Base-by-base conservation (phyloP, 495 filamentous ascomycete genomes). In the Penicillium paradoxum region DNA sequence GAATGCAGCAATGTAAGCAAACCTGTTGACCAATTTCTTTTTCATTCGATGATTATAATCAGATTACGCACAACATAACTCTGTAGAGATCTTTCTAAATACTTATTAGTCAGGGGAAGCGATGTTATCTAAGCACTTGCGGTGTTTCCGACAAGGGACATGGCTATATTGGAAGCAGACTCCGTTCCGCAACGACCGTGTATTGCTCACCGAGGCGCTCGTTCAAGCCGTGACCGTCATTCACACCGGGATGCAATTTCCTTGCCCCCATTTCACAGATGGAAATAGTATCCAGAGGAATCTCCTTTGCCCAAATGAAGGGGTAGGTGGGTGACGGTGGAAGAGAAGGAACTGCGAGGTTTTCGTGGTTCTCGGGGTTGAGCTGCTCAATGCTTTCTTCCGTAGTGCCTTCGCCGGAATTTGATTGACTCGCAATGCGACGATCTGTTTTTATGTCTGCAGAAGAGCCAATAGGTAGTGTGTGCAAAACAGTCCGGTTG, bases 181-280 rank as follows among this genome's bases (percentile, higher is more conserved):
- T 66, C 34, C 64, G 66, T 54, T 74, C 56, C 2, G 67, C 69
- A 47, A 79, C 58, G 45, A 73, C 66, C 4, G 34, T 59, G 50
- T 79, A 79, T 47, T 73, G 63, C 58, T 77, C 71, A 17, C 73
- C 65, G 18, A 78, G 45, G 5, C 74, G 64, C 19, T 49, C 58
- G 49, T 67, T 71, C 55, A 69, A 45, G 25, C 53, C 64, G 37
- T 54, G 49, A 24, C 59, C 56, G 27, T 64, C 59, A 7, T 53
- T 32, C 9, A 41, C 49, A 19, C 58, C 45, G 2, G 54, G 59
- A 49, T 79, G 67, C 17, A 79, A 62, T 59, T 80, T 80, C 74
- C 81, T 83, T 36, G 88, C 87, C 1, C 88, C 88, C 88, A 91
- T 91, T 67, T 79, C 79, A 62, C 86, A 92, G 44, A 95, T 83